Conservation (phyloP, 345 rosid species). For the Boechera divaricarpa region DNA sequence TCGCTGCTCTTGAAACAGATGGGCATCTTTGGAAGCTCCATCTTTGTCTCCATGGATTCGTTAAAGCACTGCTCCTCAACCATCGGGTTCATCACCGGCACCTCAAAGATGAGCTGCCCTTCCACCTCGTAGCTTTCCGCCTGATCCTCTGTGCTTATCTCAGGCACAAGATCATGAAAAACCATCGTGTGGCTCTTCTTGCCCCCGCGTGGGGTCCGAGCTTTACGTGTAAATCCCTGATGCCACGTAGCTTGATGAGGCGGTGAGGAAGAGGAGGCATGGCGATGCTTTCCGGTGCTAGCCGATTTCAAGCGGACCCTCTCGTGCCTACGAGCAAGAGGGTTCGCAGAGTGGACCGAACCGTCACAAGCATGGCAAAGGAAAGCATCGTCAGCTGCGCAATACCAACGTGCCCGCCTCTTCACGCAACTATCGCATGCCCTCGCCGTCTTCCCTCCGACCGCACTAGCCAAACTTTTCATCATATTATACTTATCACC, state of each 20-base stretch:
- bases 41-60: conserved; percentile 27
- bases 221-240: conserved; percentile 77
- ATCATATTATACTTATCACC: conserved; percentile 29
- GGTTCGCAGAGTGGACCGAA: conserved; percentile 85
- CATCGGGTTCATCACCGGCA: conserved; percentile 67
- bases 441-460: conserved; percentile 84
- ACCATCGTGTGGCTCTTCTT: conserved; percentile 42
- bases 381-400: conserved; percentile 94
- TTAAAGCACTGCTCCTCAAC: conserved; percentile 55
- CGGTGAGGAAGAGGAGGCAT: conserved; percentile 26
- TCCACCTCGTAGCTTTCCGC: conserved; percentile 62
- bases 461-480: conserved; percentile 63
- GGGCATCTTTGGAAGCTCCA: conserved; percentile 4
- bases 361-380: conserved; percentile 89
- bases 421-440: conserved; percentile 88
- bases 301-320: conserved; percentile 73
- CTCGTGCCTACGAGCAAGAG: conserved; percentile 78
- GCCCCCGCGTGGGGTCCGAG: conserved; percentile 71
- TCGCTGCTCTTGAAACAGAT: conserved; percentile 32
- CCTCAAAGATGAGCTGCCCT: conserved; percentile 81
- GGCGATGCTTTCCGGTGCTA: conserved; percentile 24
- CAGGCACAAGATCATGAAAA: conserved; percentile 67
- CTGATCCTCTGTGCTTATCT: conserved; percentile 64
- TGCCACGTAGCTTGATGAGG: conserved; percentile 64
- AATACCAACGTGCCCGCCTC: conserved; percentile 89